Conservation (phyloP, 345 rosid genomes). For the Citrus reticulata region DNA sequence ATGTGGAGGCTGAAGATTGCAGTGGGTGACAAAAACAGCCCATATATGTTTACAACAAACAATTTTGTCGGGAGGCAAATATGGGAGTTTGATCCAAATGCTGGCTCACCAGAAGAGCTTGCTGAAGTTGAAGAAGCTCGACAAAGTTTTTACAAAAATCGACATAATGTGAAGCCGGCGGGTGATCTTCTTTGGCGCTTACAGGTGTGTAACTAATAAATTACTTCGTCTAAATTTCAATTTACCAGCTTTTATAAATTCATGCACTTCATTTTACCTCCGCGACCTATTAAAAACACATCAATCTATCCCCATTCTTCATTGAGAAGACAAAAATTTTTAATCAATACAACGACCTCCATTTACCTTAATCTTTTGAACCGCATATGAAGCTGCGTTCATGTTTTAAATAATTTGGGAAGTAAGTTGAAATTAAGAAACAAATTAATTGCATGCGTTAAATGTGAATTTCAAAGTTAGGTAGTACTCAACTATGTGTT, state of each 20-base stretch:
- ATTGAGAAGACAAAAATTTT: too few species aligned
- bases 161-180: conserved; percentile 36
- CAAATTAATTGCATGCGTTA: not conserved
- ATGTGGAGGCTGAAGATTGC: conserved; percentile 57
- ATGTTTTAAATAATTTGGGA: too few species aligned
- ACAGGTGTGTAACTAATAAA: conserved; percentile 27
- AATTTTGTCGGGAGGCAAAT: conserved; percentile 41
- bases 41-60: conserved; percentile 44
- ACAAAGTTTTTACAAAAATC: conserved; percentile 29
- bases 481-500: not conserved
- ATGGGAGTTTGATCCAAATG: conserved; percentile 45
- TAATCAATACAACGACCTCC: too few species aligned
- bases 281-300: too few species aligned
- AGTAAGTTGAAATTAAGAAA: not conserved
- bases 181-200: conserved; percentile 54
- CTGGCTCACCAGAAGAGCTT: conserved; percentile 39
- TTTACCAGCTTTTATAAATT: too few species aligned
- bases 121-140: conserved; percentile 46
- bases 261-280: too few species aligned
- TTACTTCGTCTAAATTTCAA: too few species aligned
- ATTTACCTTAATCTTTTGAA: too few species aligned
- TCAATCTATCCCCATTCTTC: too few species aligned
- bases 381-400: too few species aligned
- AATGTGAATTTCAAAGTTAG: not conserved
- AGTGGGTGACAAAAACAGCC: conserved; percentile 31